These are phyloP conservation scores for Cryptococcus sp. DNA, from an alignment of 1,284 basidiomycete species.

Conservation along the genomic window DNA sequence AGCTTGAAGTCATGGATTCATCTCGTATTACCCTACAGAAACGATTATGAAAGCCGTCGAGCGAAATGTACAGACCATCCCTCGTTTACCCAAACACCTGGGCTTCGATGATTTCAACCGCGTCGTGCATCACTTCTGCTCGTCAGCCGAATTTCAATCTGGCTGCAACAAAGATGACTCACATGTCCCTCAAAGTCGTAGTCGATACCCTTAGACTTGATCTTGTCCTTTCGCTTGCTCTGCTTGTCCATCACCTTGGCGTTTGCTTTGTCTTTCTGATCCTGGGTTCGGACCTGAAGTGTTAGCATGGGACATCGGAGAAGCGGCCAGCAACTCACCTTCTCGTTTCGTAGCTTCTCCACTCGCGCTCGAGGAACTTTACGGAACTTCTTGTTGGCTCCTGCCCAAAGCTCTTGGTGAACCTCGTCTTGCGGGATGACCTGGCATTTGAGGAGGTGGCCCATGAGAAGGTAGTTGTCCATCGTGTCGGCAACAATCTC, in stretches of 20 bases:
- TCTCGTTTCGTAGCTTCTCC: conserved; percentile 69
- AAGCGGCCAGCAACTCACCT: conserved; percentile 51
- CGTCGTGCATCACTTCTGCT: neutral
- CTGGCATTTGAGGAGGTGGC: conserved; percentile 85
- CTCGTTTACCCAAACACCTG: no score
- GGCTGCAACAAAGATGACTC: conserved; percentile 12
- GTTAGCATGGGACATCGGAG: conserved; percentile 2
- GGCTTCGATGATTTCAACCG: no score
- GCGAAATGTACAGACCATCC: no score
- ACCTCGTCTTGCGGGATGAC: conserved; percentile 78
- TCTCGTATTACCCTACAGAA: no score
- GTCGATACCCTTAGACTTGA: conserved; percentile 76
- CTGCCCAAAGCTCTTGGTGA: conserved; percentile 91
- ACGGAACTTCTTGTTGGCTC: conserved; percentile 89
- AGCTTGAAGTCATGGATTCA: no score
- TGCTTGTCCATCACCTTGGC: conserved; percentile 72
- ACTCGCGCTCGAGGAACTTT: conserved; percentile 68
- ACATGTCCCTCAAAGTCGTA: conserved; percentile 70
- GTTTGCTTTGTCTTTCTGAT: conserved; percentile 62
- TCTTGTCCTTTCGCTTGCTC: conserved; percentile 67
- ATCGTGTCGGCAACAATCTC: conserved; percentile 96
- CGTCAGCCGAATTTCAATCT: neutral
- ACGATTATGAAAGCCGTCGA: no score
- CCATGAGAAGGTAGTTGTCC: conserved; percentile 96
- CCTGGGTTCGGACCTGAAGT: conserved; percentile 64